A percentile compares a stretch with the other conserved stretches of the same genome.
phyloP scores from a whole-genome alignment of 1,139 yeast species.

The Tardiomyces digboiensis region DNA sequence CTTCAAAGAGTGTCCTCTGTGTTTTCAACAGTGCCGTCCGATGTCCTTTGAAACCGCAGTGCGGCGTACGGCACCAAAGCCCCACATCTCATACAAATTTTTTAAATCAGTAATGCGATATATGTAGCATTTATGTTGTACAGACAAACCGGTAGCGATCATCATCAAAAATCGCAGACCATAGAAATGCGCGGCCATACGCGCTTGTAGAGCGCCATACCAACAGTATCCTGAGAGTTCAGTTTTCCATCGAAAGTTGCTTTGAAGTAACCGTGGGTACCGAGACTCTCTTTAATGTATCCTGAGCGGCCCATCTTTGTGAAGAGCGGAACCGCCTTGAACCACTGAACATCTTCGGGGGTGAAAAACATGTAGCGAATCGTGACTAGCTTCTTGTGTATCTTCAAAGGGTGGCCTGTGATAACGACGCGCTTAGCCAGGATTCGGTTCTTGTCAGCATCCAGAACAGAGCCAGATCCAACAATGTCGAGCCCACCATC shows the following conservation, averaged over 20 bases:
- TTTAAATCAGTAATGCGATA: too few species aligned
- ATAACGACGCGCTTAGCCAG: slow-evolving; percentile 81
- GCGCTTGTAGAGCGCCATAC: slow-evolving; percentile 90
- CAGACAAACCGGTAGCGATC: background rate
- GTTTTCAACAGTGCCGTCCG: too few species aligned
- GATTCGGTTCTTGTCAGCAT: slow-evolving; percentile 77
- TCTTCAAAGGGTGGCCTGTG: slow-evolving; percentile 94
- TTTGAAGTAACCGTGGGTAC: slow-evolving; percentile 97
- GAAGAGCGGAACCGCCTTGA: slow-evolving; percentile 85
- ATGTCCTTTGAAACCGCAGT: too few species aligned
- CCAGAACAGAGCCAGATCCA: slow-evolving; percentile 87
- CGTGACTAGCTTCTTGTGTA: slow-evolving; percentile 87
- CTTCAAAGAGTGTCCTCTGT: too few species aligned
- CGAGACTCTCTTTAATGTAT: slow-evolving; percentile 86
- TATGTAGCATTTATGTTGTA: too few species aligned
- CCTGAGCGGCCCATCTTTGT: slow-evolving; percentile 93
- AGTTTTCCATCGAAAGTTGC: slow-evolving; percentile 91
- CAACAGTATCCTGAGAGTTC: slow-evolving; percentile 87
- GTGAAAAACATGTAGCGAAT: slow-evolving; percentile 97
- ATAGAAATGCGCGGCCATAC: slow-evolving; percentile 63
- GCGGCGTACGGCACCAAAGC: too few species aligned
- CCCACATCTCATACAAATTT: too few species aligned
- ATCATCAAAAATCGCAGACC: background rate
- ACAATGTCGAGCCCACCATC: slow-evolving; percentile 65
- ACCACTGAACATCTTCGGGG: slow-evolving; percentile 80